Evolutionary conservation across 2,329 filamentous ascomycete genomes (phyloP).

Genomic region (Pezicula radicicola): DNA sequence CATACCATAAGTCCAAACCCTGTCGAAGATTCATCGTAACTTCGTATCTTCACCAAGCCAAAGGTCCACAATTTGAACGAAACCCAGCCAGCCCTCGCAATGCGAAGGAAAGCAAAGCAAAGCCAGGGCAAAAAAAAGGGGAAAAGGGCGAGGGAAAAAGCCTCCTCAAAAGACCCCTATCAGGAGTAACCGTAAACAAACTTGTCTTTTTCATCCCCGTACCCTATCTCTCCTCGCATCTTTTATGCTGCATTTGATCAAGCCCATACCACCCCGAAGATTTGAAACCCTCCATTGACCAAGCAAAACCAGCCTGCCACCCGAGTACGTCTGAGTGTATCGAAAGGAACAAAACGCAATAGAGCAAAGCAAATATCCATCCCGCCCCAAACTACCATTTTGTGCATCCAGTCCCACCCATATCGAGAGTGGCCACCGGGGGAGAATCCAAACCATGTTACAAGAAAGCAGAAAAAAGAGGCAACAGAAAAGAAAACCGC

Average conservation of each 20-base stretch:
- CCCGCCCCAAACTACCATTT: slow-evolving; percentile 22
- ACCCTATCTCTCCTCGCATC: background rate
- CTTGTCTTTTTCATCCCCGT: background rate
- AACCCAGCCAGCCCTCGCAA: background rate
- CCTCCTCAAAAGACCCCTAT: background rate
- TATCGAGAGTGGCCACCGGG: slow-evolving; percentile 16
- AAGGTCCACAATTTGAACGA: background rate
- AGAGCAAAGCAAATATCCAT: slow-evolving; percentile 15
- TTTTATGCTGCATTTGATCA: background rate
- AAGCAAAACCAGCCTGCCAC: background rate
- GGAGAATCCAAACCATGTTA: slow-evolving; percentile 22
- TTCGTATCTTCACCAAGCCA: slow-evolving; percentile 2
- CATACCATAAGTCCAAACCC: background rate
- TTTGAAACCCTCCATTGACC: background rate
- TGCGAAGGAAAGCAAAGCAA: no score
- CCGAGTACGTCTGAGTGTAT: background rate
- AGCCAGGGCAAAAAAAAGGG: background rate
- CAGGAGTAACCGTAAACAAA: background rate
- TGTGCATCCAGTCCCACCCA: slow-evolving; percentile 23
- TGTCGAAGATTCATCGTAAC: slow-evolving; percentile 1
- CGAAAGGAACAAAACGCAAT: background rate
- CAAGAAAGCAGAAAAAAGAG: slow-evolving; percentile 32
- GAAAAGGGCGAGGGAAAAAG: background rate
- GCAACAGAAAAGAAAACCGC: slow-evolving; percentile 27
- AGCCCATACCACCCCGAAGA: background rate